Conservation (phyloP, 1,284 basidiomycete genomes). For the Mycena sp. region DNA sequence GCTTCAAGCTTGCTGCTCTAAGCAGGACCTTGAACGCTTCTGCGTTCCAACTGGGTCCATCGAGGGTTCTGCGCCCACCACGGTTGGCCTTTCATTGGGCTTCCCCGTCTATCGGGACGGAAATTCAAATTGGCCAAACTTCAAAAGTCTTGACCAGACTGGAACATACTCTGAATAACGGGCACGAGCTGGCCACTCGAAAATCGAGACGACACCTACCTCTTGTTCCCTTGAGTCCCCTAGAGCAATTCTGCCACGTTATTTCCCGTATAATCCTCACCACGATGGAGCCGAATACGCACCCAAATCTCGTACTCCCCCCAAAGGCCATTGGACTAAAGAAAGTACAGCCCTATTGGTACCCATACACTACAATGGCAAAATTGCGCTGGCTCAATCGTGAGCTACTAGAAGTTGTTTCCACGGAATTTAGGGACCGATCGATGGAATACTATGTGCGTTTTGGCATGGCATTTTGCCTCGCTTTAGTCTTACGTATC, state of each 20-base stretch:
- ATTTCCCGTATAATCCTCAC: conserved; percentile 59
- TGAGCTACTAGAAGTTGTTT: conserved; percentile 87
- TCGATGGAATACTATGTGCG: conserved; percentile 93
- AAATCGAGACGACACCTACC: conserved; percentile 48
- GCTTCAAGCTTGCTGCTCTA: no score
- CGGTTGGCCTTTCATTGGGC: no score
- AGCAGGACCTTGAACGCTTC: no score
- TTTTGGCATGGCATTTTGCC: conserved; percentile 34
- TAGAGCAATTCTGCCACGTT: conserved; percentile 63
- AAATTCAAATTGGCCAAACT: neutral
- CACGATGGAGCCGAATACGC: conserved; percentile 55
- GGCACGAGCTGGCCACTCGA: conserved; percentile 10
- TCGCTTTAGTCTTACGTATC: neutral
- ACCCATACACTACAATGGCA: conserved; percentile 89
- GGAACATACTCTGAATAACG: conserved; percentile 18
- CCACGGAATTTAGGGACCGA: conserved; percentile 90
- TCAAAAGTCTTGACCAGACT: conserved; percentile 5
- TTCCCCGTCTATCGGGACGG: no score
- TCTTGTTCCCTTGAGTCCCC: conserved; percentile 54
- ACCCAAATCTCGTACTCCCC: conserved; percentile 17
- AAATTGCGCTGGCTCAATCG: conserved; percentile 91
- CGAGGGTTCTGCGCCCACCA: no score
- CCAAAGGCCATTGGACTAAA: conserved; percentile 60
- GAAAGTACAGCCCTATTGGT: conserved; percentile 83
- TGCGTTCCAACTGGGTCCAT: no score